phyloP scores from a whole-genome alignment of 2,329 filamentous ascomycete species.

The Cadophora sp. region DNA sequence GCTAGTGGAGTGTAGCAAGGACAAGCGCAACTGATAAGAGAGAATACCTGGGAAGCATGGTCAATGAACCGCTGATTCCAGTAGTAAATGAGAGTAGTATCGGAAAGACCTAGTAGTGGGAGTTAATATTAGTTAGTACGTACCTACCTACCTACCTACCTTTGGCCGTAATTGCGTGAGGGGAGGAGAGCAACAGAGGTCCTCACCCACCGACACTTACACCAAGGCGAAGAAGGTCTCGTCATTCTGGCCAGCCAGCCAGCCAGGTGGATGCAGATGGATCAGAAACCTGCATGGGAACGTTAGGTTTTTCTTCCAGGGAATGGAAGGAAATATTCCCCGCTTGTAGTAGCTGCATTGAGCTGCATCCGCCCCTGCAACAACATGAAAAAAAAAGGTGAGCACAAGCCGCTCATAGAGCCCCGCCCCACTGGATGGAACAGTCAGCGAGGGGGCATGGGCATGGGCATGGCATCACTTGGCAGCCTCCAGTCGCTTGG shows the following conservation, averaged over 20 bases:
- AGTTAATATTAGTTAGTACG: too few species aligned
- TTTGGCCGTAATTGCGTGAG: too few species aligned
- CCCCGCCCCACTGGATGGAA: neutral
- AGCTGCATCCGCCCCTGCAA: neutral
- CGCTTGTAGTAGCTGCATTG: slow-evolving; percentile 1
- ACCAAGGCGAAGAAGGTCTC: too few species aligned
- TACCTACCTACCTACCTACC: too few species aligned
- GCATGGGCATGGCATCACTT: neutral
- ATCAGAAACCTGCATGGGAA: too few species aligned
- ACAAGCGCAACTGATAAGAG: slow-evolving; percentile 5
- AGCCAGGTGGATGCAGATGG: too few species aligned
- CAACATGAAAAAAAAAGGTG: neutral
- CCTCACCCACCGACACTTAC: too few species aligned
- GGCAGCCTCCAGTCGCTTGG: slow-evolving; percentile 1
- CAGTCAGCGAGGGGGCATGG: too few species aligned
- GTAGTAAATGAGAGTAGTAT: too few species aligned
- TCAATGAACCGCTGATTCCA: neutral
- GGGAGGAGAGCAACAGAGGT: too few species aligned
- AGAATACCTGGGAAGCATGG: neutral
- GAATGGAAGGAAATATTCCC: neutral
- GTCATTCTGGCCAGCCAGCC: too few species aligned
- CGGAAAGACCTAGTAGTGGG: too few species aligned
- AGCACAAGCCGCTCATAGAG: slow-evolving; percentile 4
- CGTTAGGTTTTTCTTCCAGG: neutral
- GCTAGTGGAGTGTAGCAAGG: neutral